Evolutionary conservation across 2,329 filamentous ascomycete species (phyloP), one percentile per base, ranked within the genome.

Genomic region (Pyricularia pennisetigena): DNA sequence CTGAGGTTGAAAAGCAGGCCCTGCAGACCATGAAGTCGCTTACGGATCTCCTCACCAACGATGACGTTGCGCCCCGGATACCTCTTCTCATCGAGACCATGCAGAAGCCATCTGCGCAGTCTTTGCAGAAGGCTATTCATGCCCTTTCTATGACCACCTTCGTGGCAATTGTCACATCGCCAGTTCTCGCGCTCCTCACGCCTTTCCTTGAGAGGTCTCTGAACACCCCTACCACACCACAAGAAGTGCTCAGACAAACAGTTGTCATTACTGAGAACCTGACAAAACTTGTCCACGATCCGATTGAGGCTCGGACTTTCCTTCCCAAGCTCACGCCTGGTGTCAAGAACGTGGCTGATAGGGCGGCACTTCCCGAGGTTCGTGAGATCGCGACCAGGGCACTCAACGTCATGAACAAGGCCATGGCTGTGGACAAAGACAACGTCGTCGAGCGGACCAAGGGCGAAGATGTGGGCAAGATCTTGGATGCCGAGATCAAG

Each of bases 101-200:
- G 90, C 92, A 97, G 78, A 89, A 97, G 74, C 95, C 95, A 6
- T 97, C 93, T 12, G 84, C 91, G 16, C 88, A 96, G 78, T 93
- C 90, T 30, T 85, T 96, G 68, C 92, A 97, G 77, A 97, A 97
- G 83, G 94, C 95, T 35, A 98, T 99, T 72, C 95, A 97, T 76
- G 95, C 94, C 64, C 85, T 99, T 64, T 97, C 94, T 4, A 93
- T 97, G 82, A 99, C 95, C 12, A 99, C 95, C n/a, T 99, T 99
- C 73, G 95, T 99, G 67, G 94, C 95, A 68, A 86, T 97, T 71
- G 95, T 99, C 73, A 97, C 93, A 14, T 97, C 94, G 9, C 95
- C 95, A 10, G 94, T 98, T 5, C 87, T 99, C 69, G 95, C 95
- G 23, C 88, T 99, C 68, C 86, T 99, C 68, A 99, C 95, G 1